Base-by-base conservation (phyloP, 495 filamentous ascomycete genomes). In the Aspergillus carlsbadensis region DNA sequence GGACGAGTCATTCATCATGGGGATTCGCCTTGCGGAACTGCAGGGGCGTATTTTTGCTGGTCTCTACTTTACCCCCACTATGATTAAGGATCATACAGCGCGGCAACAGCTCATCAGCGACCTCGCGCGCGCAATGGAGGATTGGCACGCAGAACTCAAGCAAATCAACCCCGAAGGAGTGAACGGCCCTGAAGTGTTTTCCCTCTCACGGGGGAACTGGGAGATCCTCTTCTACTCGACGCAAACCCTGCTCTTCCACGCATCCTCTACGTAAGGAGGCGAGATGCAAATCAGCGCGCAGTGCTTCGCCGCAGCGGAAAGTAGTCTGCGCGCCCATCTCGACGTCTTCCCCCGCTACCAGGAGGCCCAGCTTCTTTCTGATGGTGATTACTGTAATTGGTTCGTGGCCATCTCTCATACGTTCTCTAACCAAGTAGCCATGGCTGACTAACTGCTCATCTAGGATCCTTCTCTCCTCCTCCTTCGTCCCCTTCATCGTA, bases 131-230 rank as follows among this genome's bases (percentile, higher is more conserved):
- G 26, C 26, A 29, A 29, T 29, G 26, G 26, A 29, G 8, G 8
- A 3, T 3, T 29, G 26, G 26, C 26, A 29, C 34, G 60, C 54
- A 3, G 26, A 29, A 8, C 26, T 29, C 3, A 29, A 29, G 66
- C 71, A 87, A 63, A 75, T 56, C 3, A 18, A 56, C 39, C 18
- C 53, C 5, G 34, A 31, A 13, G 42, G 43, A 31, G 53, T 56
- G 11, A 48, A 56, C 26, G 39, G 29, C 10, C 29, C 33, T 10
- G 29, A 47, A 18, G 43, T 56, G 11, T 56, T 47, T 10, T 2
- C 3, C 13, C 5, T 56, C 8, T 47, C 53, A 7, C 47, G 53
- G 17, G 41, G 43, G 5, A 56, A 48, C 33, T 56, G 53, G 53
- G 53, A 56, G 15, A 56, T 56, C 17, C 11, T 26, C 11, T 56